phyloP scores from a whole-genome alignment of 106 monocot species.

The Ottelia alismoides region DNA sequence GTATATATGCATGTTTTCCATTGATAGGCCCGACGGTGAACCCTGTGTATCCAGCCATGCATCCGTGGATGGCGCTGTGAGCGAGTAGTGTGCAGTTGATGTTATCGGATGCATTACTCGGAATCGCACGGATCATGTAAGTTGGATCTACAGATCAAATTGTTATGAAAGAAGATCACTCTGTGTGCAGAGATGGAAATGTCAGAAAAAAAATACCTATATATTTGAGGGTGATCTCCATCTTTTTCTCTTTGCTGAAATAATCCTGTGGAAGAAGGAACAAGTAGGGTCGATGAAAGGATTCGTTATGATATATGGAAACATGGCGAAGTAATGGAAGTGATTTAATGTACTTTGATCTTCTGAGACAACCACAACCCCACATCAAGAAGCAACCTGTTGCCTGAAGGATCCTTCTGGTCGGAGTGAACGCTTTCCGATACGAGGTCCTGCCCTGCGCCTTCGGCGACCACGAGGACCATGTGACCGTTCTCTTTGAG shows the following conservation, averaged over 20 bases:
- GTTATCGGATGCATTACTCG: too few relatives aligned
- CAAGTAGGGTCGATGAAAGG: too few relatives aligned
- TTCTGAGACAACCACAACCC: too few relatives aligned
- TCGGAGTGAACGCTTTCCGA: conserved; percentile 55
- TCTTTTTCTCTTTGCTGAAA: conserved; percentile 33
- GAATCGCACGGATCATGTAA: too few relatives aligned
- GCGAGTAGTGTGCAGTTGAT: conserved; percentile 74
- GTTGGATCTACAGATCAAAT: conserved; percentile 72
- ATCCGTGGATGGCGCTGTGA: conserved; percentile 75
- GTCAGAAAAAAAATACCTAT: conserved; percentile 30
- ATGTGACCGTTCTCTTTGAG: conserved; percentile 37
- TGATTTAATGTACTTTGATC: too few relatives aligned
- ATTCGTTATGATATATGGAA: too few relatives aligned
- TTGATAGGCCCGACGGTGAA: conserved; percentile 72
- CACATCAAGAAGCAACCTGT: conserved; percentile 70
- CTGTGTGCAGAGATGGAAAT: neutral
- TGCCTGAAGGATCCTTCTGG: conserved; percentile 68
- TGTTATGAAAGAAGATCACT: neutral
- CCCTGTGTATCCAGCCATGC: conserved; percentile 84
- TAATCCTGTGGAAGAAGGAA: conserved; percentile 43
- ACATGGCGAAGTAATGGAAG: too few relatives aligned
- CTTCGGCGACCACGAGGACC: too few relatives aligned
- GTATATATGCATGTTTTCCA: conserved; percentile 78
- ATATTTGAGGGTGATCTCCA: conserved; percentile 66
- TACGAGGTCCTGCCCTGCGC: too few relatives aligned